Evolutionary conservation across 768 basidiomycete genomes (phyloP), one percentile per base, ranked within the genome.

Genomic region (Boletus sp.): DNA sequence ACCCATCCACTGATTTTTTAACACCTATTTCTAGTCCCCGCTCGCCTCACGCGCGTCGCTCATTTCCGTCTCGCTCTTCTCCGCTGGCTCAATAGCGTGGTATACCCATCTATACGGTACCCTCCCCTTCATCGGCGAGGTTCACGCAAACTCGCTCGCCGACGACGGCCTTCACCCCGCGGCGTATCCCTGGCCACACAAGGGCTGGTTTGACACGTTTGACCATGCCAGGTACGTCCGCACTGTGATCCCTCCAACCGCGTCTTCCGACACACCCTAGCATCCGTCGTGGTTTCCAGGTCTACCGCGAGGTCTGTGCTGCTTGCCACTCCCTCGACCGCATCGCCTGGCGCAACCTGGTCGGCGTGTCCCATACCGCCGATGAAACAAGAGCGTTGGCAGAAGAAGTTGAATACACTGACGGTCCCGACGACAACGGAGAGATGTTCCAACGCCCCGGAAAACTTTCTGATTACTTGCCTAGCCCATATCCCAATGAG

Each of bases 371-470:
- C 29, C 97, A 99, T 77, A 92, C 89, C 63, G 96, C 79, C 40
- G 90, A 93, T 60, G 95, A 99, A 75, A 79, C 79, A 50, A 89
- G 90, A 72, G 77, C 79, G 2, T 83, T 98, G 88, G 97, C 97
- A 10, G 97, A 97, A 75, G 96, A 98, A 67, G 79, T 94, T 54
- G 97, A 99, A 74, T 99, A 98, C 74, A 81, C 84, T 66, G 97
- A 99, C 68, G 97, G 97, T 34, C 97, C 97, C 46, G 84, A 98
- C 70, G 87, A 87, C 60, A 77, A 89, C 61, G 97, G 97, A 62
- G 93, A 98, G 75, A 98, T 97, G 95, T 99, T 98, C 83, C 85
- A 93, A 76, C 82, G 97, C 51, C 97, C 97, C 13, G 97, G 97
- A 74, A 99, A 99, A 75, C 87, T 98, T 54, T 85, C 97, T 37